Percentiles rank a stretch among this genome's conserved stretches.
These are phyloP conservation scores for Macadamia tetraphylla DNA, from an alignment of 164 flowering plant genomes.

Conservation along the genomic window DNA sequence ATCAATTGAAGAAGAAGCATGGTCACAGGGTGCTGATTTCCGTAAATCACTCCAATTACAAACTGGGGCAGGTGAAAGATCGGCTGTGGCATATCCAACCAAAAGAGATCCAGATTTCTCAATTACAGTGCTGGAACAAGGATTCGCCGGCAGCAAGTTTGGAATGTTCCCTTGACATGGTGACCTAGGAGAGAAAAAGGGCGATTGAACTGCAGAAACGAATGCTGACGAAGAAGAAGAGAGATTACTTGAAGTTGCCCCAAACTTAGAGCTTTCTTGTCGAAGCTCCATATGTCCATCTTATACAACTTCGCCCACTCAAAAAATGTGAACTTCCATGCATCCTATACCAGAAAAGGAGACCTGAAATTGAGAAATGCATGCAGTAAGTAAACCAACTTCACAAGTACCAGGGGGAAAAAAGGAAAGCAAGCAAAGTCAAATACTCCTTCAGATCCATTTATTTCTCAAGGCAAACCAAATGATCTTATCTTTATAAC, in stretches of 20 bases:
- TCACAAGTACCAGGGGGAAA: background rate
- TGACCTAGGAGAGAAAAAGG: conserved; percentile 86
- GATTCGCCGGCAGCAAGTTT: conserved; percentile 19
- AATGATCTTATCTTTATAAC: background rate
- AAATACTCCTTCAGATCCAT: background rate
- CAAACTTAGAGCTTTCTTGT: conserved; percentile 59
- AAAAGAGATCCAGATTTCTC: conserved; percentile 26
- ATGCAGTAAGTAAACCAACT: conserved; percentile 15
- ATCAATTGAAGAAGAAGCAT: conserved; percentile 43
- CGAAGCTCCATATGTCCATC: conserved; percentile 53
- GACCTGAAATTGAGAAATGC: conserved; percentile 22
- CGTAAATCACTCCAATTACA: background rate
- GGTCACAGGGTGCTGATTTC: conserved; percentile 26
- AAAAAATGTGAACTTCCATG: conserved; percentile 20
- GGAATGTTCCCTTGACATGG: conserved; percentile 41
- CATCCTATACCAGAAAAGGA: conserved; percentile 19
- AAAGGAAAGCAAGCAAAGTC: background rate
- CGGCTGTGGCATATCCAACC: conserved; percentile 22
- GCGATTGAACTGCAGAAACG: conserved; percentile 83
- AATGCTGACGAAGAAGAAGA: conserved; percentile 92
- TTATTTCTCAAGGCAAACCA: background rate
- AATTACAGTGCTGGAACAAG: conserved; percentile 21
- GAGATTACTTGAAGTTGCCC: conserved; percentile 53
- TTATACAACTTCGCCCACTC: conserved; percentile 17
- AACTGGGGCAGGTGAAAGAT: conserved; percentile 22